These are phyloP conservation scores for Melampsora americana DNA, from an alignment of 1,284 basidiomycete species.

Conservation along the genomic window DNA sequence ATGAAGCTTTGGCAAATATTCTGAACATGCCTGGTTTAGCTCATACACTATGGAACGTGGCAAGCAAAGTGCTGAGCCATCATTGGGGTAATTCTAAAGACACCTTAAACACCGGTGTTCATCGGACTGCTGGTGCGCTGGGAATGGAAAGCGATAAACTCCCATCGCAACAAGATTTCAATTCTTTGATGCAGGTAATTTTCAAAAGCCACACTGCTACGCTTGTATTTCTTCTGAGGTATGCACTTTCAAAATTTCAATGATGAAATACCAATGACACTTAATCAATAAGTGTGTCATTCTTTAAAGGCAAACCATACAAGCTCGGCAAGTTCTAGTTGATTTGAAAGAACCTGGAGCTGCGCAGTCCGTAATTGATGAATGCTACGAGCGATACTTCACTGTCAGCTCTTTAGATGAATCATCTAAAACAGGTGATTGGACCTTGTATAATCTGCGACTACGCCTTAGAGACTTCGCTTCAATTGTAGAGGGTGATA, in stretches of 20 bases:
- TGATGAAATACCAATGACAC: neutral
- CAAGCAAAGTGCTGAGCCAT: neutral
- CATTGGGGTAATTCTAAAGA: neutral
- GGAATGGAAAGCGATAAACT: neutral
- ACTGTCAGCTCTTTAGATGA: neutral
- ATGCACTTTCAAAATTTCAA: neutral
- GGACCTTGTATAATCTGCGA: slow-evolving; percentile 3
- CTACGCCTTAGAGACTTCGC: neutral
- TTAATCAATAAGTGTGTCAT: neutral
- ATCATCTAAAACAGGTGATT: neutral
- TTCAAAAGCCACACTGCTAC: neutral
- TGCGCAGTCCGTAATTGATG: neutral
- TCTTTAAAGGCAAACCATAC: neutral
- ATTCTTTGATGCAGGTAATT: neutral
- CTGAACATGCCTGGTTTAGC: neutral
- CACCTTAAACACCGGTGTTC: neutral
- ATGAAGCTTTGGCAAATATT: neutral
- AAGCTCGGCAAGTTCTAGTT: neutral
- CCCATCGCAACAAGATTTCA: neutral
- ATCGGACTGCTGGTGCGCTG: neutral
- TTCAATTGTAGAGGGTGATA: neutral
- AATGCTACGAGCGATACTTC: neutral
- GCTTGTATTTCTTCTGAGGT: neutral
- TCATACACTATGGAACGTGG: neutral
- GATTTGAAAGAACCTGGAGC: neutral